These are phyloP conservation scores for Aspergillus aculeatus DNA, from an alignment of 2,329 filamentous ascomycete species.

Conservation along the genomic window DNA sequence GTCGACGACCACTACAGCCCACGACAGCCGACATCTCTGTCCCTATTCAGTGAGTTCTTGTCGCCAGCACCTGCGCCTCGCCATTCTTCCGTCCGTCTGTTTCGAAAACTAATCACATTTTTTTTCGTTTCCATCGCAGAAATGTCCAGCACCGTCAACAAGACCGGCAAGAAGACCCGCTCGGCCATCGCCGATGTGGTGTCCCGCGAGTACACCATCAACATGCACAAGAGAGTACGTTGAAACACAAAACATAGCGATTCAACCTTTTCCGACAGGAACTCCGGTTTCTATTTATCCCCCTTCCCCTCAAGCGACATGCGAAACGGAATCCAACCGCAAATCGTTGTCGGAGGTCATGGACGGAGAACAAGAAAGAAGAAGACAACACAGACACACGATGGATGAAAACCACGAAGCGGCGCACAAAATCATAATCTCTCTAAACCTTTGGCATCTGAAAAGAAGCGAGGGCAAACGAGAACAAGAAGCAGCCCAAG, in stretches of 20 bases:
- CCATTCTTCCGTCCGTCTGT: neutral
- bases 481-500: neutral
- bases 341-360: constrained; percentile 22
- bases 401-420: neutral
- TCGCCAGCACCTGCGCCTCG: neutral
- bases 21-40: constrained; percentile 37
- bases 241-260: constrained; percentile 26
- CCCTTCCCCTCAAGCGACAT: constrained; percentile 13
- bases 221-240: constrained; percentile 99
- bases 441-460: neutral
- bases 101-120: constrained; percentile 4
- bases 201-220: constrained; percentile 99
- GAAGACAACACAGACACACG: neutral
- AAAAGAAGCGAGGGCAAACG: constrained; percentile 5
- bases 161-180: constrained; percentile 72
- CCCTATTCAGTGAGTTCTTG: constrained; percentile 36
- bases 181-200: constrained; percentile 99
- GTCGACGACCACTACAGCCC: constrained; percentile 37
- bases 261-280: neutral
- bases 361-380: constrained; percentile 34
- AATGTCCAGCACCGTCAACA: constrained; percentile 60
- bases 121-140: constrained; percentile 42
- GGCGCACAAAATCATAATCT: neutral
- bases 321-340: constrained; percentile 17
- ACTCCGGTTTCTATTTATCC: constrained; percentile 9